phyloP scores from a whole-genome alignment of 169 alveolate species.

The Cryptosporidium sp. region DNA sequence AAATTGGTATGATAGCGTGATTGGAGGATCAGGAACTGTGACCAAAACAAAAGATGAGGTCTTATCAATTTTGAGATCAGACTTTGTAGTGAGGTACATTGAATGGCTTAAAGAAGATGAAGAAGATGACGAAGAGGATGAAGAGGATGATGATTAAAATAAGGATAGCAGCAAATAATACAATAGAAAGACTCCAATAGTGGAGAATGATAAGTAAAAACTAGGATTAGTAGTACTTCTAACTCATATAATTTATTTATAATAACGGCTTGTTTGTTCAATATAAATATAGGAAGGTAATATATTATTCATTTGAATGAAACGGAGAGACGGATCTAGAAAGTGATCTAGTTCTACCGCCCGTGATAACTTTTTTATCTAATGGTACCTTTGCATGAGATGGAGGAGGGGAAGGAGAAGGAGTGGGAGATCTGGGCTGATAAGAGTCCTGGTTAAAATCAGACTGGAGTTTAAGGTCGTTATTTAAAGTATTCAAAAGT shows the following conservation, averaged over 20 bases:
- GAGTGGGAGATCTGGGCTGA: neutral
- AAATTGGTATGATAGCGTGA: constrained; percentile 32
- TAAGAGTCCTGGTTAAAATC: neutral
- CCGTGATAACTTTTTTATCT: neutral
- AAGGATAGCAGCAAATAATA: neutral
- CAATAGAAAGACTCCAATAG: neutral
- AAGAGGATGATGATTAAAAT: neutral
- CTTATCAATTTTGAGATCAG: constrained; percentile 14
- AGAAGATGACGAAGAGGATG: constrained; percentile 5
- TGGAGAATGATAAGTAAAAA: neutral
- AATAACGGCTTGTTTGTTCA: neutral
- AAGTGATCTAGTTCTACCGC: constrained; percentile 32
- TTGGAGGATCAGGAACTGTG: neutral
- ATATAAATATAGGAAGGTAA: neutral
- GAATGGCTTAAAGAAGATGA: constrained; percentile 67
- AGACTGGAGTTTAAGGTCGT: constrained; percentile 2
- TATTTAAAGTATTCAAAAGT: constrained; percentile 3
- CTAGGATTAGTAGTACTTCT: constrained; percentile 3
- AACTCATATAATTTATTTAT: neutral
- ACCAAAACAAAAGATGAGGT: neutral
- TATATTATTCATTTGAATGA: neutral
- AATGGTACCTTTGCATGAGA: neutral
- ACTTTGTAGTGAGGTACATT: constrained; percentile 36
- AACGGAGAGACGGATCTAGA: constrained; percentile 49
- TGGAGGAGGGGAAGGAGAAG: neutral